Percentiles rank a stretch among this genome's conserved stretches.
These are phyloP conservation scores for Blastobotrys muscicola DNA, from an alignment of 805 yeast species.

Conservation along the genomic window DNA sequence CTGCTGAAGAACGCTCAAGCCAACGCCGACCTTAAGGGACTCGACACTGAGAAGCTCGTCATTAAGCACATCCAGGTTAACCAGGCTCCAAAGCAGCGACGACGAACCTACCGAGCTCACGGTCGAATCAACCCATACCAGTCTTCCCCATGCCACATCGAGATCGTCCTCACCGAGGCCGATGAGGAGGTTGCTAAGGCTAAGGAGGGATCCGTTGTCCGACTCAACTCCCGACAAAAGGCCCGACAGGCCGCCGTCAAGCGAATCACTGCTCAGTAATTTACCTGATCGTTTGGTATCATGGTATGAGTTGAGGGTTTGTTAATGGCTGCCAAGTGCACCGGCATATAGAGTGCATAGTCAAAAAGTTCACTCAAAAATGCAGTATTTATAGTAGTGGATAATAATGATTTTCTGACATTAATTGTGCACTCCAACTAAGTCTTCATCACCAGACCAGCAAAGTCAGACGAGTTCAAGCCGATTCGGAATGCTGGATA, in stretches of 20 bases:
- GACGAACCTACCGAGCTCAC: constrained; percentile 99
- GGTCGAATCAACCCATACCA: constrained; percentile 99
- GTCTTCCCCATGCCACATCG: constrained; percentile 98
- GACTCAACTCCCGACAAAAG: constrained; percentile 83
- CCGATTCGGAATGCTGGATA: too few relatives aligned
- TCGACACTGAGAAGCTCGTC: constrained; percentile 88
- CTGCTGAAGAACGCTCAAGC: constrained; percentile 96
- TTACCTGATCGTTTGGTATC: neutral
- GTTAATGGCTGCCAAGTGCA: neutral
- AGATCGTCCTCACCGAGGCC: constrained; percentile 91
- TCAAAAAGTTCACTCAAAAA: too few relatives aligned
- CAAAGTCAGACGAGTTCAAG: too few relatives aligned
- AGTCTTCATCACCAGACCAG: too few relatives aligned
- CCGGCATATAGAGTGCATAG: too few relatives aligned
- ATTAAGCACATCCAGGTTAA: constrained; percentile 98
- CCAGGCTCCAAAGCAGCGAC: constrained; percentile 99
- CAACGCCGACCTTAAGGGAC: constrained; percentile 98
- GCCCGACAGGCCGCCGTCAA: constrained; percentile 86
- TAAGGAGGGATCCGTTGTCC: constrained; percentile 52
- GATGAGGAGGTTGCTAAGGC: constrained; percentile 92
- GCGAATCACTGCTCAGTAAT: constrained; percentile 59
- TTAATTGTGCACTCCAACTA: too few relatives aligned
- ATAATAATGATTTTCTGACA: too few relatives aligned
- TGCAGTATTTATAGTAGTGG: too few relatives aligned
- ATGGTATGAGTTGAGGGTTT: neutral